Conservation (phyloP, 257 asterid genomes). For the Marsdenia floribunda region DNA sequence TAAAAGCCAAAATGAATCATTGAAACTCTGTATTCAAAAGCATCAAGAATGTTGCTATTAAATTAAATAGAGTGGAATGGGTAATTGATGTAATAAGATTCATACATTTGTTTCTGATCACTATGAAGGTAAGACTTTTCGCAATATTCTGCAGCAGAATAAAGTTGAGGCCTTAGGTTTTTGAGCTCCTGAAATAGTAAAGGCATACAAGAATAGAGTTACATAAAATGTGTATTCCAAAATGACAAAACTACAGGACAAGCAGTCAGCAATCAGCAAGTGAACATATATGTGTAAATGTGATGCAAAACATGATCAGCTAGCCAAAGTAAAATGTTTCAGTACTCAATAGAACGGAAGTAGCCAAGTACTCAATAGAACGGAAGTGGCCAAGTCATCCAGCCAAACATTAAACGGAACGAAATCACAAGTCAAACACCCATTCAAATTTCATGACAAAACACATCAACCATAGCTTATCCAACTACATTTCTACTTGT, state of each 20-base stretch:
- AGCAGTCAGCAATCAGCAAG: background rate
- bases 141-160: slow-evolving; percentile 95
- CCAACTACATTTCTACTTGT: background rate
- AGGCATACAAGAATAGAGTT: slow-evolving; percentile 14
- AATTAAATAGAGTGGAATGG: background rate
- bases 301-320: background rate
- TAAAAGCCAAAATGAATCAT: background rate
- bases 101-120: slow-evolving; percentile 90
- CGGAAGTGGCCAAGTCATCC: background rate
- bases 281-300: no score
- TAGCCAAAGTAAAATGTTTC: background rate
- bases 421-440: background rate
- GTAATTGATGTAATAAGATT: background rate
- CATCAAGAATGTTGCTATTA: background rate
- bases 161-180: slow-evolving; percentile 85
- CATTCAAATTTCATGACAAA: background rate
- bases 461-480: background rate
- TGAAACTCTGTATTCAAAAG: background rate
- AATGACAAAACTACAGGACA: background rate
- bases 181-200: slow-evolving; percentile 71
- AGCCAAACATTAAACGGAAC: background rate
- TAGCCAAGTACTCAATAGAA: background rate
- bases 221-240: background rate
- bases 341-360: background rate
- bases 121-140: slow-evolving; percentile 83